Evolutionary conservation across 2,329 filamentous ascomycete genomes (phyloP), one percentile per base, ranked within the genome.

Genomic region (Cordyceps tenuipes): DNA sequence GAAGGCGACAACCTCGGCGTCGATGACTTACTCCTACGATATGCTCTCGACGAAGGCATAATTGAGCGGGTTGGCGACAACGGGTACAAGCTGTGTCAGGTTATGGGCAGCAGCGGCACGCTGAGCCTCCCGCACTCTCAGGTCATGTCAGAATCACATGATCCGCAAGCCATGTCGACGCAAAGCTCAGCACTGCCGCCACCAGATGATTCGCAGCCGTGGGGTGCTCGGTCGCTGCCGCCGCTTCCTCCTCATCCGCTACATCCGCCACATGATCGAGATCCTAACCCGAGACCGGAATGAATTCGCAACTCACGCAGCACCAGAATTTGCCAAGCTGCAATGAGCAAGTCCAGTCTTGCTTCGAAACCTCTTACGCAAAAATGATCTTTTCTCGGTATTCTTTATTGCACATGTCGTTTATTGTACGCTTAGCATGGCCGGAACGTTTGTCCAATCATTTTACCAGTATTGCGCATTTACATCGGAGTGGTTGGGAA

Each of bases 11-110:
- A 76, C 26, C 74, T 87, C 19, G 82, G 79, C 0, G 82, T 86
- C 5, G 85, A 87, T 64, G 70, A 72, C 1, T 70, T 85, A 44
- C 71, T 88, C 48, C 79, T 82, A 0, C 75, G 81, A 61, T 88
- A 84, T 83, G 84, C 85, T 5, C 71, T 87, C 21, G 81, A 84
- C 1, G 83, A 87, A 66, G 77, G 77, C 7, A 87, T 88, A 64
- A 86, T 88, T 61, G 82, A 86, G 65, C 67, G 77, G 78, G 43
- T 73, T 86, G n/a, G 62, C 63, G 9, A 53, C 1, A 46, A 46
- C 10, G 12, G n/a, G 10, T 59, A 59, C 17, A 61, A 39, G 3
- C 47, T 63, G 13, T 39, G 17, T n/a, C 52, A 43, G 60, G 63
- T 34, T 59, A 62, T 34, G 63, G 64, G 55, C 51, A 67, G 62